A percentile compares a stretch with the other conserved stretches of the same genome.
Evolutionary conservation across 106 monocot genomes (phyloP).

Genomic region (Alisma plantagoaquatica): DNA sequence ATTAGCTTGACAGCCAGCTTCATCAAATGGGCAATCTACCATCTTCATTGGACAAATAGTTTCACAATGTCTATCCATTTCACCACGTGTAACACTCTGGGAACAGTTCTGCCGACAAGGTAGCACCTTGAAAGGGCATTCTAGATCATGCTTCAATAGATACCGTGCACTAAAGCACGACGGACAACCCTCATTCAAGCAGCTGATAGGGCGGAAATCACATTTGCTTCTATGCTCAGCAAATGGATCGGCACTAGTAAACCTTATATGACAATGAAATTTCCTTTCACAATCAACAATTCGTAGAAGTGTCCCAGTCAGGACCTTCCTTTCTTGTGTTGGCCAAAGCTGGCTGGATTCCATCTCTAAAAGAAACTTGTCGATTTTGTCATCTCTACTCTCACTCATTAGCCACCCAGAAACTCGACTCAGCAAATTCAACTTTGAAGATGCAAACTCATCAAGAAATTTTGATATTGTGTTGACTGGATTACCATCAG

Average conservation of each 20-base stretch:
- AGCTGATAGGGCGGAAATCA: conserved; percentile 1
- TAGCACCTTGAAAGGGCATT: conserved; percentile 9
- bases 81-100: conserved; percentile 1
- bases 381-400: conserved; percentile 2
- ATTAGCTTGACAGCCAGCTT: conserved; percentile 6
- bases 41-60: conserved; percentile 13
- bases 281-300: conserved; percentile 1
- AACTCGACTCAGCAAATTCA: conserved; percentile 2
- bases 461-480: conserved; percentile 2
- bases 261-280: conserved; percentile 2
- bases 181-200: conserved; percentile 8
- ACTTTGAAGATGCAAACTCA: conserved; percentile 6
- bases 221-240: conserved; percentile 1
- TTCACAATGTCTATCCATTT: conserved; percentile 10
- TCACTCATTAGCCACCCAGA: conserved; percentile 10
- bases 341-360: conserved; percentile 6
- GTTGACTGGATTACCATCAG: background rate
- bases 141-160: background rate
- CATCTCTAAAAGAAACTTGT: conserved; percentile 5
- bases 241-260: background rate
- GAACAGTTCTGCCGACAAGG: conserved; percentile 5
- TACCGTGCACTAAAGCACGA: background rate
- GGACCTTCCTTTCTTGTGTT: background rate
- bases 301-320: conserved; percentile 2
- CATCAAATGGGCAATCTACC: conserved; percentile 8